Conservation (phyloP, 1,284 basidiomycete genomes). For the Pterula multifida region DNA sequence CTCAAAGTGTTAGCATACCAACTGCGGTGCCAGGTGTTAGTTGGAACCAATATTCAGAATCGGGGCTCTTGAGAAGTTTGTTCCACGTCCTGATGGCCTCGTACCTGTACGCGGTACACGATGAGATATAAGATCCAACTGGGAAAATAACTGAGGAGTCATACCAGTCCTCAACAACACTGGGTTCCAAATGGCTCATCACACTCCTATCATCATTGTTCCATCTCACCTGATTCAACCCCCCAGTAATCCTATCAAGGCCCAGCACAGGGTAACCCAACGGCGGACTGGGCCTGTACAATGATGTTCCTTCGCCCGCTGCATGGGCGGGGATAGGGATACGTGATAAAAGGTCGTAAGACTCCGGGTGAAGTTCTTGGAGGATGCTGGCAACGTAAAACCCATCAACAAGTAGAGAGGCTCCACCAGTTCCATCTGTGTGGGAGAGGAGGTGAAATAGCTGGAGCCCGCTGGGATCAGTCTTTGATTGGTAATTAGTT, state of each 20-base stretch:
- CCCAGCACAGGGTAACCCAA: constrained; percentile 57
- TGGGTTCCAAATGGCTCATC: constrained; percentile 46
- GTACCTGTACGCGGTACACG: constrained; percentile 42
- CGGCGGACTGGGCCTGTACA: constrained; percentile 53
- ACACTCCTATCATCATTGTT: constrained; percentile 92
- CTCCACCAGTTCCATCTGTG: constrained; percentile 71
- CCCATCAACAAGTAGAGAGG: constrained; percentile 87
- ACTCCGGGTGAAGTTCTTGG: constrained; percentile 59
- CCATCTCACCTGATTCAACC: constrained; percentile 77
- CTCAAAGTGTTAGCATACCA: constrained; percentile 34
- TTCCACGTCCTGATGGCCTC: constrained; percentile 77
- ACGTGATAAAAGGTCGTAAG: constrained; percentile 61
- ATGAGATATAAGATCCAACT: constrained; percentile 9
- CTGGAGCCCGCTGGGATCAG: constrained; percentile 88
- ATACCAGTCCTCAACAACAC: constrained; percentile 61
- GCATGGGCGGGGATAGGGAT: constrained; percentile 78
- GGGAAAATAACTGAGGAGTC: constrained; percentile 11
- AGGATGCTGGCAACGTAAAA: constrained; percentile 84
- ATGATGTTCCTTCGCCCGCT: constrained; percentile 59
- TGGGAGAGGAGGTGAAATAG: constrained; percentile 92
- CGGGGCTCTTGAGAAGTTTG: constrained; percentile 58
- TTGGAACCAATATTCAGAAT: constrained; percentile 89
- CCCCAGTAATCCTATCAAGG: constrained; percentile 51
- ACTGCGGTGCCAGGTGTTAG: constrained; percentile 79
- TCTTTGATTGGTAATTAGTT: constrained; percentile 30